Percentiles rank a stretch among this genome's conserved stretches.
These are phyloP conservation scores for Dorcoceras hygrometricum DNA, from an alignment of 257 asterid species.

Conservation along the genomic window DNA sequence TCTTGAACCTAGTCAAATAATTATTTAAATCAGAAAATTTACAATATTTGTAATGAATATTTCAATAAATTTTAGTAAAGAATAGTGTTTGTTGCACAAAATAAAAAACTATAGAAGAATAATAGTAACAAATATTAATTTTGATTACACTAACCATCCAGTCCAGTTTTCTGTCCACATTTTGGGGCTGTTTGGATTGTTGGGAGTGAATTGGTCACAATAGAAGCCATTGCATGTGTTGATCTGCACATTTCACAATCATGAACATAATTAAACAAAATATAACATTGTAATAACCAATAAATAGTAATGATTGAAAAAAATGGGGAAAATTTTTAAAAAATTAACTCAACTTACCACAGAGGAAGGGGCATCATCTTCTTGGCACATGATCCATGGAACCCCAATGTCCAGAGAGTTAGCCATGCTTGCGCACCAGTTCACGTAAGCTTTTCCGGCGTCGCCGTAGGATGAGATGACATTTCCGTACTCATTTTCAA, in stretches of 20 bases:
- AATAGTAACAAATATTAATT: neutral
- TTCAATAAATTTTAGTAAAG: neutral
- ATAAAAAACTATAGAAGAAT: too few relatives aligned
- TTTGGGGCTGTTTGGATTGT: constrained; percentile 59
- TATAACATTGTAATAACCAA: neutral
- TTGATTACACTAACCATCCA: constrained; percentile 55
- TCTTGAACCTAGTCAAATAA: constrained; percentile 52
- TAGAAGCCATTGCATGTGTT: constrained; percentile 81
- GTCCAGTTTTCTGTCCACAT: constrained; percentile 96
- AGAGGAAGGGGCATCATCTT: constrained; percentile 61
- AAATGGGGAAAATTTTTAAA: neutral
- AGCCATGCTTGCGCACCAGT: constrained; percentile 75
- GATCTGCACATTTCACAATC: constrained; percentile 32
- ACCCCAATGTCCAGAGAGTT: constrained; percentile 52
- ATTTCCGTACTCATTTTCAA: constrained; percentile 84
- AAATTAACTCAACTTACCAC: too few relatives aligned
- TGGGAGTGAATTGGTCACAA: constrained; percentile 59
- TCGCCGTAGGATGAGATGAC: constrained; percentile 49
- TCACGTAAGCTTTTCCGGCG: constrained; percentile 59
- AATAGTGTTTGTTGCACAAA: too few relatives aligned
- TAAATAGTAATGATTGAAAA: neutral
- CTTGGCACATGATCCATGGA: constrained; percentile 93
- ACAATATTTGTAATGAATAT: neutral
- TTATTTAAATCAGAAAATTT: neutral
- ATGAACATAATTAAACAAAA: neutral